Evolutionary conservation across 345 rosid species (phyloP), one percentile per base, ranked within the genome.

Genomic region (Diplotaxis tenuifolia): DNA sequence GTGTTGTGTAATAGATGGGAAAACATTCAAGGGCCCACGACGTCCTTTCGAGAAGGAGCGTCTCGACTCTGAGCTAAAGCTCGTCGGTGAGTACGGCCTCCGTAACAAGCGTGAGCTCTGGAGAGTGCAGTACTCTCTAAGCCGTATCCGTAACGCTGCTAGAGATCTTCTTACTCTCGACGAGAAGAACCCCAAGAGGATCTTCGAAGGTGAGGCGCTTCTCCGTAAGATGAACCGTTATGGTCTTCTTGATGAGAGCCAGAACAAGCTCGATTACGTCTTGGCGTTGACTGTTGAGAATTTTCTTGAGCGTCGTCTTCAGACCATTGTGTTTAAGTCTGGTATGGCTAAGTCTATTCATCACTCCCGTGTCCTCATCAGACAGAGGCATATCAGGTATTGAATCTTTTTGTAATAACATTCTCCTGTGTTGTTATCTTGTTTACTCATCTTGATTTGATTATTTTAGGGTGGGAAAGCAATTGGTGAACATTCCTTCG

Each of bases 381-480:
- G 87, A 71, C 89, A 87, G 79, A 87, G 81, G 81, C 89, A 87
- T 50, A 84, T 88, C 75, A 86, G 87, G 90, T 86, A 57, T 29
- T n/a, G 52, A 3, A 12, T 42, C 40, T 45, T 47, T n/a, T n/a
- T n/a, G n/a, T n/a, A n/a, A n/a, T n/a, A n/a, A n/a, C n/a, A n/a
- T n/a, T n/a, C n/a, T n/a, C n/a, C n/a, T n/a, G n/a, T n/a, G n/a
- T n/a, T n/a, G n/a, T n/a, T n/a, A n/a, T n/a, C n/a, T n/a, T n/a
- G n/a, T n/a, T n/a, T n/a, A n/a, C n/a, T n/a, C n/a, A n/a, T n/a
- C n/a, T n/a, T n/a, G n/a, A n/a, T n/a, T n/a, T n/a, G n/a, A n/a
- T n/a, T n/a, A n/a, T n/a, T n/a, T n/a, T n/a, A 88, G 90, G 93
- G 92, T 88, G 75, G 92, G 90, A 16, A 86, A 87, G 81, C 90